These are phyloP conservation scores for Rhizopus arrhizus DNA, from an alignment of 371 early-diverging fungal species.

Conservation along the genomic window DNA sequence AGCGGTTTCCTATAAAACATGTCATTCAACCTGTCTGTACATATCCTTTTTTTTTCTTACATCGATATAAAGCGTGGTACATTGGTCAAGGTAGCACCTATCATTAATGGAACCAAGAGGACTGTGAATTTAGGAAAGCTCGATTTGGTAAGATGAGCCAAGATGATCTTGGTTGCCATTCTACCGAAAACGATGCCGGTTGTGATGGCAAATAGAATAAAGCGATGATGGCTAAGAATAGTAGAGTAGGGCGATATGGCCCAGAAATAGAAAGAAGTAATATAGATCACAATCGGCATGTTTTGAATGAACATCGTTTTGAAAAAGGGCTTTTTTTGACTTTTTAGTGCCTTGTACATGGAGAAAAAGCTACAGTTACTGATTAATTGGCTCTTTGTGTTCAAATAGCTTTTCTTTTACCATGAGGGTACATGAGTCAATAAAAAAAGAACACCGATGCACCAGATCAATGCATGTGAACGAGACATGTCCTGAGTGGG, in stretches of 20 bases:
- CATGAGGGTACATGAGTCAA: conserved; percentile 72
- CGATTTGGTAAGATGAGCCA: conserved; percentile 84
- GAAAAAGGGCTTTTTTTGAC: conserved; percentile 62
- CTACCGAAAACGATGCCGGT: conserved; percentile 84
- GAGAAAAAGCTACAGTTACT: conserved; percentile 39
- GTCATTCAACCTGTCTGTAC: too few species aligned
- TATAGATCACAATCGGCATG: conserved; percentile 67
- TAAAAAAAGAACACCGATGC: conserved; percentile 61
- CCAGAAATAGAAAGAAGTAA: conserved; percentile 59
- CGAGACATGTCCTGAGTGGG: conserved; percentile 47
- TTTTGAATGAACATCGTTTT: conserved; percentile 65
- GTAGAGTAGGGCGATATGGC: conserved; percentile 68
- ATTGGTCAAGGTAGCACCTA: conserved; percentile 69
- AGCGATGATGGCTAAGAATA: conserved; percentile 63
- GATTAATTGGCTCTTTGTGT: too few species aligned
- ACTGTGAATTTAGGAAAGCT: conserved; percentile 79
- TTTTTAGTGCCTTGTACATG: conserved; percentile 74
- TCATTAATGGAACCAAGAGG: conserved; percentile 69
- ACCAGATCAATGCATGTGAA: conserved; percentile 56
- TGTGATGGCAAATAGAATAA: conserved; percentile 71
- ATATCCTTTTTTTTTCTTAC: conserved; percentile 30
- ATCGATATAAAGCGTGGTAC: conserved; percentile 41
- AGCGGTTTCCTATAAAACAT: conserved; percentile 56
- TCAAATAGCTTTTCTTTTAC: conserved; percentile 32
- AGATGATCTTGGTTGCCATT: conserved; percentile 86